These are phyloP conservation scores for Wickerhamiella nectarea DNA, from an alignment of 805 yeast genomes.

Conservation along the genomic window DNA sequence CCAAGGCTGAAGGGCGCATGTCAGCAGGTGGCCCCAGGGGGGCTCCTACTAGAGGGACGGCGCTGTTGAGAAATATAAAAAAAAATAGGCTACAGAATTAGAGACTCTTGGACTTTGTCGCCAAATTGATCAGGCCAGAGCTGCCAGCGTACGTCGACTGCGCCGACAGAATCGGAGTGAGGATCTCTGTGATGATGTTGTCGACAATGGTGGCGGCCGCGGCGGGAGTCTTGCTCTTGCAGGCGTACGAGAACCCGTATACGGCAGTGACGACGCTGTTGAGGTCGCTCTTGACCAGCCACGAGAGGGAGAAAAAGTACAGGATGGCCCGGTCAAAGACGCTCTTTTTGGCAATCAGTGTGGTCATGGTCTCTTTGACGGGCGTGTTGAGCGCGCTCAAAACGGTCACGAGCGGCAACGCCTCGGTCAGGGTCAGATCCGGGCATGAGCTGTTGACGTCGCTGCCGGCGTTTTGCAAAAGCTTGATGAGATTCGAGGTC, in stretches of 20 bases:
- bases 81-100: too few species aligned
- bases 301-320: slow-evolving; percentile 1
- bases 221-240: not conserved
- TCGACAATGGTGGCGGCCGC: not conserved
- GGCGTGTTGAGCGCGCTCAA: not conserved
- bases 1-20: slow-evolving; percentile 21
- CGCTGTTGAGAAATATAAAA: too few species aligned
- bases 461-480: not conserved
- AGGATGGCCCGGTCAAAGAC: slow-evolving; percentile 21
- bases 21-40: not conserved
- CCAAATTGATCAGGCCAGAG: not conserved
- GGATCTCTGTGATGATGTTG: not conserved
- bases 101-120: too few species aligned
- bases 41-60: not conserved
- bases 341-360: slow-evolving; percentile 7
- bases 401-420: slow-evolving; percentile 1
- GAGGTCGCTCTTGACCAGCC: slow-evolving; percentile 25
- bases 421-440: not conserved
- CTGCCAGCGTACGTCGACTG: not conserved
- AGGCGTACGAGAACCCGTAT: slow-evolving; percentile 1
- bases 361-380: slow-evolving; percentile 6
- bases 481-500: not conserved
- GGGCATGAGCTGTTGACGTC: slow-evolving; percentile 2
- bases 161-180: not conserved
- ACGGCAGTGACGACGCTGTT: slow-evolving; percentile 29